A percentile compares a stretch with the other conserved stretches of the same genome.
Evolutionary conservation across 2,329 filamentous ascomycete genomes (phyloP).

Genomic region (Verticillium dahliae): DNA sequence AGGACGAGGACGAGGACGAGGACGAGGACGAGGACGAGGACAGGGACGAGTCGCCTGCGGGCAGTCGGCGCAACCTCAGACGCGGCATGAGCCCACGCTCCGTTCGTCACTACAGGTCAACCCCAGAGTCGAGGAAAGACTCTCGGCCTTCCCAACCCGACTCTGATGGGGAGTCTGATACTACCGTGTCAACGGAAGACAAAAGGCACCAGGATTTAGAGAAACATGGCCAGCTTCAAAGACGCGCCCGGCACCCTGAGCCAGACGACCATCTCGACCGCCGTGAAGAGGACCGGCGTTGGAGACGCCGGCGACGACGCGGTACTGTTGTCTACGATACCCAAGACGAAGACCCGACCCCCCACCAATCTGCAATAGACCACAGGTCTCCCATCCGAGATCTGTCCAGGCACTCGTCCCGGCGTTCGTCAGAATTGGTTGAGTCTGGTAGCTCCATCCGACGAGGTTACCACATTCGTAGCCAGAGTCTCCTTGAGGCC

Average conservation of each 20-base stretch:
- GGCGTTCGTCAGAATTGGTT: conserved; percentile 6
- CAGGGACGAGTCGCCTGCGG: conserved; percentile 1
- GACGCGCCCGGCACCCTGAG: conserved; percentile 5
- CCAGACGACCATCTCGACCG: not conserved
- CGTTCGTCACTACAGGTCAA: conserved; percentile 28
- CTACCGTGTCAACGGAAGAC: conserved; percentile 25
- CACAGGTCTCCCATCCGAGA: conserved; percentile 5
- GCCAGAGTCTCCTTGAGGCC: conserved; percentile 3
- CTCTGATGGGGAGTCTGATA: conserved; percentile 31
- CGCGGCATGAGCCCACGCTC: conserved; percentile 25
- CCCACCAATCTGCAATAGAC: not conserved
- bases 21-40: not conserved
- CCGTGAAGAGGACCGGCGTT: conserved; percentile 7
- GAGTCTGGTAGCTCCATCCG: conserved; percentile 5
- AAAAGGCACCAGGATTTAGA: conserved; percentile 12
- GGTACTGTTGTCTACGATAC: not conserved
- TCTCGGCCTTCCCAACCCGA: conserved; percentile 28
- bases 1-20: not conserved
- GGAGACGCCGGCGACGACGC: conserved; percentile 4
- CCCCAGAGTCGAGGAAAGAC: conserved; percentile 26
- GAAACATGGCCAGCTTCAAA: conserved; percentile 2
- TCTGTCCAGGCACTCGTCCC: conserved; percentile 8
- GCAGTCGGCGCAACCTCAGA: conserved; percentile 20
- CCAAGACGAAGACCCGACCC: not conserved
- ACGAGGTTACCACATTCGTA: conserved; percentile 4